Evolutionary conservation across 1,284 basidiomycete genomes (phyloP), one percentile per base, ranked within the genome.

Genomic region (Rhodotorula sp.): DNA sequence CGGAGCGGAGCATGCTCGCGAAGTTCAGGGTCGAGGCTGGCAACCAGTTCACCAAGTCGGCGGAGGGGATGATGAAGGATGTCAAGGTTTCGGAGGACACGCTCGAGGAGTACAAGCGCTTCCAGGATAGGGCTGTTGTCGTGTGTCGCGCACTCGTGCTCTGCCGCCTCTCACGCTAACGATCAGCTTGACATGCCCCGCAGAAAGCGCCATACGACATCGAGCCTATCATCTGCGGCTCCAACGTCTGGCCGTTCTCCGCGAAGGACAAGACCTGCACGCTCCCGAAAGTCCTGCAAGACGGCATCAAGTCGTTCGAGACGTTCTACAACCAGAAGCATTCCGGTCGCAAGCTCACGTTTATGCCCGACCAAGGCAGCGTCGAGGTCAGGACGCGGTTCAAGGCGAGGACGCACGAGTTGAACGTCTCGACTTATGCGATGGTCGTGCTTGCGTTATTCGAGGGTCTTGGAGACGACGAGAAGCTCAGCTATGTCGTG

Each of bases 31-130:
- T 98, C 51, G 94, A 99, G 81, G 92, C 91, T 77, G 96, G 96
- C 13, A 91, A 91, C 78, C 92, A 95, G 78, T 99, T 98, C 79
- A 98, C 96, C 1, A 93, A 97, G 81, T 96, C 96, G 80, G 84
- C 99, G 75, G 95, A 99, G 80, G 95, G 96, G 64, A 99, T 99
- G 96, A 95, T 99, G 84, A 87, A 94, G 76, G 96, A 99, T 79
- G 95, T 99, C 88, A 92, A 89, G 77, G 81, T 96, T 50, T 95
- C 92, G 26, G 82, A 84, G 34, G 96, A 99, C 66, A 88, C 87
- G 13, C 92, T 90, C 84, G 83, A 86, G 62, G 86, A 85, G 8
- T 99, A 93, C 80, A 85, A 85, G 63, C 83, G 83, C 30, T 64
- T 73, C 51, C 67, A 77, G 52, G 68, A 68, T 6, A 62, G 59